These are phyloP conservation scores for Trichosporon ovoides DNA, from an alignment of 1,284 basidiomycete genomes.

Conservation along the genomic window DNA sequence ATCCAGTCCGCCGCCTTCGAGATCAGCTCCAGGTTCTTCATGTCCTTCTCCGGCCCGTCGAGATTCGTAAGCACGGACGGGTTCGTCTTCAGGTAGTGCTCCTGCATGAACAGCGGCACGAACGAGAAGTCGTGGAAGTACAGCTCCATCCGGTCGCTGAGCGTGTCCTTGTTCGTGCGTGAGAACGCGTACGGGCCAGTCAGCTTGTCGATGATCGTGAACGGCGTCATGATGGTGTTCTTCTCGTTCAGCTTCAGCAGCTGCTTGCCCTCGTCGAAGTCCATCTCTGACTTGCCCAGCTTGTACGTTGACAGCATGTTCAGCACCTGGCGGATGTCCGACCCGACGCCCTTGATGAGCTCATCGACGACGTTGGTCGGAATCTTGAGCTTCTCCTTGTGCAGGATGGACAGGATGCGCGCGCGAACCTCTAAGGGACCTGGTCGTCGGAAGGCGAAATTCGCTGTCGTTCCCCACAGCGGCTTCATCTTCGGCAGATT, in stretches of 20 bases:
- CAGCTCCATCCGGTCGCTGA: slow-evolving; percentile 88
- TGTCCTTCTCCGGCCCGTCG: slow-evolving; percentile 59
- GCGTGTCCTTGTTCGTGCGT: slow-evolving; percentile 67
- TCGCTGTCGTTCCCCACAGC: slow-evolving; percentile 66
- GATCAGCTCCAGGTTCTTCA: slow-evolving; percentile 77
- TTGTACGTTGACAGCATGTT: slow-evolving; percentile 99
- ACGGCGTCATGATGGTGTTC: slow-evolving; percentile 82
- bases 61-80: slow-evolving; percentile 59
- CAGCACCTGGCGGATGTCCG: slow-evolving; percentile 91
- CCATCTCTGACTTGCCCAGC: slow-evolving; percentile 69
- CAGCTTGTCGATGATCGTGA: slow-evolving; percentile 78
- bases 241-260: slow-evolving; percentile 90
- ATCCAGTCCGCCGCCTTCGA: slow-evolving; percentile 82
- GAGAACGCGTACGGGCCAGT: slow-evolving; percentile 87
- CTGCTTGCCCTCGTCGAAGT: slow-evolving; percentile 82
- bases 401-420: slow-evolving; percentile 78
- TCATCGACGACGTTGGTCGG: slow-evolving; percentile 87
- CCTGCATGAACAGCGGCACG: slow-evolving; percentile 93
- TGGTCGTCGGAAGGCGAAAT: slow-evolving; percentile 71
- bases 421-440: slow-evolving; percentile 69
- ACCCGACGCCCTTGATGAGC: slow-evolving; percentile 79
- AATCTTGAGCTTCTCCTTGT: slow-evolving; percentile 91
- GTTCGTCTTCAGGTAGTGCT: slow-evolving; percentile 81
- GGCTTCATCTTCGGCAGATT: slow-evolving; percentile 86
- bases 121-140: slow-evolving; percentile 96